phyloP scores from a whole-genome alignment of 106 monocot genomes.

The Vanilla planifolia region DNA sequence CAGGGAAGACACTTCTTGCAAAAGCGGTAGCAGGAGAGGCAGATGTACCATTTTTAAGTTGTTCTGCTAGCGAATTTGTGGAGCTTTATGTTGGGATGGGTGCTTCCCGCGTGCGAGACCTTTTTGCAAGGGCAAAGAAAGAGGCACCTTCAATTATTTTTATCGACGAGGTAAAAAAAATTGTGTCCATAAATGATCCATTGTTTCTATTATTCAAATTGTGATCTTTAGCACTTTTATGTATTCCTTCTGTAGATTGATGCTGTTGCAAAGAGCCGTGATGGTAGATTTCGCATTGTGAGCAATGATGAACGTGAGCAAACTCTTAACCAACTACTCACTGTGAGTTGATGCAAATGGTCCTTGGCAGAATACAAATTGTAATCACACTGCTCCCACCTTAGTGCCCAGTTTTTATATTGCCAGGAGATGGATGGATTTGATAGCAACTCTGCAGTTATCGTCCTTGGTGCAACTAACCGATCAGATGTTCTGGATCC shows the following conservation, averaged over 20 bases:
- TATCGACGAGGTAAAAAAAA: constrained; percentile 80
- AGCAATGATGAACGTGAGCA: constrained; percentile 99
- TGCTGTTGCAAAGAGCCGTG: constrained; percentile 97
- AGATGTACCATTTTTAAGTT: constrained; percentile 97
- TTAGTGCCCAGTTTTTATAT: background rate
- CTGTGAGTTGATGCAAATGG: constrained; percentile 34
- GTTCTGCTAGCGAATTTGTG: constrained; percentile 98
- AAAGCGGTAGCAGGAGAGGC: constrained; percentile 99
- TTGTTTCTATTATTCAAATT: background rate
- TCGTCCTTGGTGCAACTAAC: constrained; percentile 97
- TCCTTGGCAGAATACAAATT: background rate
- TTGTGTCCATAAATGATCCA: background rate
- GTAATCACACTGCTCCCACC: background rate
- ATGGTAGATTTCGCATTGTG: constrained; percentile 92
- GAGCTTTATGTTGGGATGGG: constrained; percentile 99
- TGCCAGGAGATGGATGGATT: constrained; percentile 99
- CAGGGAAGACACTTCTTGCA: constrained; percentile 95
- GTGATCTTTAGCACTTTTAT: background rate
- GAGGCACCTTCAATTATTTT: constrained; percentile 97
- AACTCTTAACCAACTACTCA: constrained; percentile 95
- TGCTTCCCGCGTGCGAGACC: constrained; percentile 91
- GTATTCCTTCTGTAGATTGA: constrained; percentile 64
- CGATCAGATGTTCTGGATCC: constrained; percentile 96
- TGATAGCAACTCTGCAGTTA: constrained; percentile 93
- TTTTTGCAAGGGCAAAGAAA: constrained; percentile 96